These are phyloP conservation scores for Suhomyces vadensis DNA, from an alignment of 805 yeast species.

Conservation along the genomic window DNA sequence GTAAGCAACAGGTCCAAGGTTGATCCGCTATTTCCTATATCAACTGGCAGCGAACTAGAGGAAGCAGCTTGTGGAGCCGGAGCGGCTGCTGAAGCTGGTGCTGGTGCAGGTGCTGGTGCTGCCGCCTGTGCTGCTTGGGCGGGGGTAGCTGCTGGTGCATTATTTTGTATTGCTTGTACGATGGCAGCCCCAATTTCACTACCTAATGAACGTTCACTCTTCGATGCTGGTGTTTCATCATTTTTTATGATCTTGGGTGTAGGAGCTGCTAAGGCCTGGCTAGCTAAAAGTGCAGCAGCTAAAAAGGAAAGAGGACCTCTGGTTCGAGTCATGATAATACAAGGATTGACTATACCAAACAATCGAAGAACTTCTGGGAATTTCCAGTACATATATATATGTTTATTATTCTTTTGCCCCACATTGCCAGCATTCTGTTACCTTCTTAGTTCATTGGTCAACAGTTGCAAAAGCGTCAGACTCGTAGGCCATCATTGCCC, in stretches of 20 bases:
- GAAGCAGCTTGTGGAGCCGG: constrained; percentile 9
- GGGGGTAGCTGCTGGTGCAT: constrained; percentile 9
- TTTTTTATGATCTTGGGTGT: not conserved
- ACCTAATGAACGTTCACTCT: not conserved
- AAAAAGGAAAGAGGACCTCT: not conserved
- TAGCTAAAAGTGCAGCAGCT: not conserved
- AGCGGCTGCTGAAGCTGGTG: constrained; percentile 11
- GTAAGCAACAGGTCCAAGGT: constrained; percentile 11
- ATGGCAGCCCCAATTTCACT: not conserved
- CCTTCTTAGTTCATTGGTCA: not conserved
- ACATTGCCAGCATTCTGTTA: not conserved
- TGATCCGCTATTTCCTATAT: not conserved
- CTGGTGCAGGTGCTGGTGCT: constrained; percentile 17
- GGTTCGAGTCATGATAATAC: not conserved
- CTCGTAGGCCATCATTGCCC: constrained; percentile 2
- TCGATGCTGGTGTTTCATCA: not conserved
- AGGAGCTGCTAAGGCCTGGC: constrained; percentile 3
- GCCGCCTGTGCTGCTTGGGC: constrained; percentile 13
- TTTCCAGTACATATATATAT: not conserved
- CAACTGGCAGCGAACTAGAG: constrained; percentile 3
- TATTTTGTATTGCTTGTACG: not conserved
- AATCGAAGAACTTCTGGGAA: not conserved
- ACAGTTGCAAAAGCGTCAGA: constrained; percentile 1
- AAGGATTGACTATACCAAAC: not conserved
- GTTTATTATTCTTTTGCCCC: not conserved